Conservation (phyloP, 176 grass and related monocot species). For the Lolium rigidum region DNA sequence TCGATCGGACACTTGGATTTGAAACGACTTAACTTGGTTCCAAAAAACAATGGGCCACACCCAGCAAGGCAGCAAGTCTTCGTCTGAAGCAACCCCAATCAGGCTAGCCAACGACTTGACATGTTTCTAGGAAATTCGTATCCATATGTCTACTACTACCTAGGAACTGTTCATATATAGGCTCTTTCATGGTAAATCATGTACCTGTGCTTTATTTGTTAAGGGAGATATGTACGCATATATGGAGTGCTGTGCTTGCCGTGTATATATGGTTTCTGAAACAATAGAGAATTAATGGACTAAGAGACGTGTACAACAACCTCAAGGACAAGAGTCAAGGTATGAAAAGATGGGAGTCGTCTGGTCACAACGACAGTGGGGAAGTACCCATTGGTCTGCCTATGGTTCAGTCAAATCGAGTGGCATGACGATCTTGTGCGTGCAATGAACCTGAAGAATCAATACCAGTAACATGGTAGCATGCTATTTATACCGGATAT, state of each 20-base stretch:
- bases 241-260: neutral
- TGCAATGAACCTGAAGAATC: conserved; percentile 46
- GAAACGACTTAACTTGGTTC: conserved; percentile 42
- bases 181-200: neutral
- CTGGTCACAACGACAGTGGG: neutral
- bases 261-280: neutral
- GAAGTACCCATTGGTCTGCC: neutral
- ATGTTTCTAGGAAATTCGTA: neutral
- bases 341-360: neutral
- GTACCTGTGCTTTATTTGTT: neutral
- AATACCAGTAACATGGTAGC: conserved; percentile 16
- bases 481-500: neutral
- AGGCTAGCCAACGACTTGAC: neutral
- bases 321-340: conserved; percentile 42
- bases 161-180: neutral
- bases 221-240: neutral
- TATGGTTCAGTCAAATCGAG: conserved; percentile 41
- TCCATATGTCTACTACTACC: neutral
- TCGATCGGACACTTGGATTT: conserved; percentile 32
- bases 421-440: neutral
- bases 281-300: neutral
- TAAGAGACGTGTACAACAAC: neutral
- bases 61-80: neutral
- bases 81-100: neutral
- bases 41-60: neutral